Percentiles rank a stretch among this genome's conserved stretches.
Conservation (phyloP, 179 eudicot genomes). For the Corrigiola litoralis region DNA sequence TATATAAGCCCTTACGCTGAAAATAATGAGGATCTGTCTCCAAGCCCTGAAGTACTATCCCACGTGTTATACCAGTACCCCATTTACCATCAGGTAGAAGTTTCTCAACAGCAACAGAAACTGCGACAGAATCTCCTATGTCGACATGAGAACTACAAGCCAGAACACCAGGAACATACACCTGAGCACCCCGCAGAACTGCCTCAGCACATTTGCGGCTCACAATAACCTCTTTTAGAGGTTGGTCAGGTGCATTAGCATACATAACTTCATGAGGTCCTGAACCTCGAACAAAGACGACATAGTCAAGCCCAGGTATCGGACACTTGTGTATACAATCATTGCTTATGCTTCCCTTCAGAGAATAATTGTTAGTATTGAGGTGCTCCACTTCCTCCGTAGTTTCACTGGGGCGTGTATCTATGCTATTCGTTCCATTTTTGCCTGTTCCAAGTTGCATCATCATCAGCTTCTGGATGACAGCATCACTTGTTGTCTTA, state of each 20-base stretch:
- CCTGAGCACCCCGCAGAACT: slow-evolving; percentile 98
- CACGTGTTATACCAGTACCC: slow-evolving; percentile 83
- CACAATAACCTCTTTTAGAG: slow-evolving; percentile 78
- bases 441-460: slow-evolving; percentile 32
- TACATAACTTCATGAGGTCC: slow-evolving; percentile 78
- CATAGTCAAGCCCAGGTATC: slow-evolving; percentile 75
- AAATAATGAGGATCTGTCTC: slow-evolving; percentile 65
- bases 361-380: not conserved
- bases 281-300: slow-evolving; percentile 75
- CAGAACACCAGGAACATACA: slow-evolving; percentile 89
- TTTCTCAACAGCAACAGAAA: slow-evolving; percentile 84
- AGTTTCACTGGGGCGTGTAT: not conserved
- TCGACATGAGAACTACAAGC: slow-evolving; percentile 96
- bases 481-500: slow-evolving; percentile 62
- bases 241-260: slow-evolving; percentile 36
- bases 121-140: slow-evolving; percentile 84
- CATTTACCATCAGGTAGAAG: slow-evolving; percentile 61
- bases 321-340: slow-evolving; percentile 57
- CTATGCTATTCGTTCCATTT: not conserved
- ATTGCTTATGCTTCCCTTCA: slow-evolving; percentile 5
- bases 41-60: slow-evolving; percentile 64
- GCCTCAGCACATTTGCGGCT: slow-evolving; percentile 98
- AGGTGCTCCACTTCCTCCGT: not conserved
- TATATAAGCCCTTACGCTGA: slow-evolving; percentile 76
- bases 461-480: slow-evolving; percentile 53